Percentiles rank a stretch among this genome's conserved stretches.
Evolutionary conservation across 345 rosid species (phyloP).

Genomic region (Lumnitzera littorea): DNA sequence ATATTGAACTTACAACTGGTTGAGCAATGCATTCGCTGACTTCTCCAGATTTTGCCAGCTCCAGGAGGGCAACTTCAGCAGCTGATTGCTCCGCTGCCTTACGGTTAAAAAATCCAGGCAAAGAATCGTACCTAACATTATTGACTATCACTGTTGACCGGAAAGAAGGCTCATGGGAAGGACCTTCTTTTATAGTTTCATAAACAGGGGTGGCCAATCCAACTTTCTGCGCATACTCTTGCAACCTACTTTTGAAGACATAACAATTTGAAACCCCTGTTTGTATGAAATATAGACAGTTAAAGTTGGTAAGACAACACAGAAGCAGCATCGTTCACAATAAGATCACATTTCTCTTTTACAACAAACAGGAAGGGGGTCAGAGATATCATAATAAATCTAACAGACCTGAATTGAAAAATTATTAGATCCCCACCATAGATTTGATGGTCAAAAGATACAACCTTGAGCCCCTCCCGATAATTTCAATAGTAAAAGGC

Average conservation of each 20-base stretch:
- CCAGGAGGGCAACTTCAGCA: slow-evolving; percentile 81
- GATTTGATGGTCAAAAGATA: too few species aligned
- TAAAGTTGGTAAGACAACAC: not conserved
- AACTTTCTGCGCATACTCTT: slow-evolving; percentile 74
- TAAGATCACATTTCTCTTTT: too few species aligned
- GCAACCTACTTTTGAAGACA: slow-evolving; percentile 76
- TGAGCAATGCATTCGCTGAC: slow-evolving; percentile 42
- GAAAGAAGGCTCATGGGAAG: slow-evolving; percentile 72
- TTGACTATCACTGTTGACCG: slow-evolving; percentile 60
- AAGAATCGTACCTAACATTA: slow-evolving; percentile 58
- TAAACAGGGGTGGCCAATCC: slow-evolving; percentile 70
- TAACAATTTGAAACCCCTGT: slow-evolving; percentile 79
- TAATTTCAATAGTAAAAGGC: too few species aligned
- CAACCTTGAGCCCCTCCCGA: too few species aligned
- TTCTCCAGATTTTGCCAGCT: slow-evolving; percentile 55
- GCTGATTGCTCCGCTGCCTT: slow-evolving; percentile 98
- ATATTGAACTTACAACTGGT: slow-evolving; percentile 59
- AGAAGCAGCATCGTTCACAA: too few species aligned
- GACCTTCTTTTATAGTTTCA: slow-evolving; percentile 83
- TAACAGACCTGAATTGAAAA: too few species aligned
- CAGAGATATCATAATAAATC: too few species aligned
- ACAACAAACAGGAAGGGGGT: too few species aligned
- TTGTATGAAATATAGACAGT: not conserved
- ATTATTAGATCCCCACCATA: too few species aligned
- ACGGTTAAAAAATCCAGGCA: slow-evolving; percentile 83